Percentiles rank a stretch among this genome's conserved stretches.
These are phyloP conservation scores for Mucor irregularis DNA, from an alignment of 371 early-diverging fungal genomes.

Conservation along the genomic window DNA sequence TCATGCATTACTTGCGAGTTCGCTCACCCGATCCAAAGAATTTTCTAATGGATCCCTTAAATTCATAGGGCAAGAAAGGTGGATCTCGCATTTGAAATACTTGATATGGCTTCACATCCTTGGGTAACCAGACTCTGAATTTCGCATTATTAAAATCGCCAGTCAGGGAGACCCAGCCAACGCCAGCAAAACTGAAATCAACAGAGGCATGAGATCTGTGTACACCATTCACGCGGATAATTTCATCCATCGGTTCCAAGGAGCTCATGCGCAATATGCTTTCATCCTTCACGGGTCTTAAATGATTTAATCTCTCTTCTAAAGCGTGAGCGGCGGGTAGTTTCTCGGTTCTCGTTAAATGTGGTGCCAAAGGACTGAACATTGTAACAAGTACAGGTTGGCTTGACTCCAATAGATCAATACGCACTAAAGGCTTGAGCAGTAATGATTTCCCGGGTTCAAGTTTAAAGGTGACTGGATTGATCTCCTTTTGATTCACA, in stretches of 20 bases:
- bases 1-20: conserved; percentile 27
- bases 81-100: conserved; percentile 49
- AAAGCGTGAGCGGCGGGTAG: conserved; percentile 26
- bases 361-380: conserved; percentile 57
- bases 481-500: conserved; percentile 41
- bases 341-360: conserved; percentile 59
- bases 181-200: conserved; percentile 66
- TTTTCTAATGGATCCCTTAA: conserved; percentile 44
- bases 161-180: conserved; percentile 69
- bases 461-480: conserved; percentile 57
- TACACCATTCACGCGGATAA: conserved; percentile 40
- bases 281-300: conserved; percentile 16
- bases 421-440: conserved; percentile 63
- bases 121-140: conserved; percentile 55
- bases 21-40: conserved; percentile 50
- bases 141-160: conserved; percentile 53
- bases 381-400: conserved; percentile 57
- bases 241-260: conserved; percentile 27
- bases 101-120: conserved; percentile 41
- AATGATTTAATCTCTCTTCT: conserved; percentile 1
- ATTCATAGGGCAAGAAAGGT: conserved; percentile 68
- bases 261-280: conserved; percentile 10
- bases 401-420: conserved; percentile 56
- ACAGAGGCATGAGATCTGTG: conserved; percentile 51
- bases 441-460: conserved; percentile 55